phyloP scores from a whole-genome alignment of 1,139 yeast genomes.

The Spathaspora sp. region DNA sequence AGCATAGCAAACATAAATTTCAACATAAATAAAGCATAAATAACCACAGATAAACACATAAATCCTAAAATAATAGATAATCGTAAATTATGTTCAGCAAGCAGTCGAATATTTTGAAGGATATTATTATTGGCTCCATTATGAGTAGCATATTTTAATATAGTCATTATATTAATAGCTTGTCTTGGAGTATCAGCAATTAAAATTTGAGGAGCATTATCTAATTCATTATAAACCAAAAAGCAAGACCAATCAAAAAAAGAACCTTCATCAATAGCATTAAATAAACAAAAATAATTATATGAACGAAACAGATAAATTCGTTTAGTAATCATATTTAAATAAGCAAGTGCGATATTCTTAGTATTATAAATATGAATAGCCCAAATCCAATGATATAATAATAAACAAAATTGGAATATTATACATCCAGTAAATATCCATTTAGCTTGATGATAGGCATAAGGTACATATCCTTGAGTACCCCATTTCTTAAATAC shows the following conservation, averaged over 20 bases:
- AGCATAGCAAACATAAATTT: conserved; percentile 59
- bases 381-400: conserved; percentile 63
- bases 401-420: conserved; percentile 60
- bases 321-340: conserved; percentile 62
- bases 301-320: conserved; percentile 58
- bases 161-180: conserved; percentile 74
- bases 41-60: conserved; percentile 72
- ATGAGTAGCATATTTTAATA: conserved; percentile 54
- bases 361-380: conserved; percentile 55
- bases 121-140: conserved; percentile 46
- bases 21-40: conserved; percentile 71
- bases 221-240: conserved; percentile 64
- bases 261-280: conserved; percentile 64
- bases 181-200: conserved; percentile 91
- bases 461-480: conserved; percentile 51
- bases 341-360: conserved; percentile 70
- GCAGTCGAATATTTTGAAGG: conserved; percentile 50
- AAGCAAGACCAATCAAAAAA: conserved; percentile 69
- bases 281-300: conserved; percentile 70
- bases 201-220: conserved; percentile 60
- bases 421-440: conserved; percentile 82
- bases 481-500: conserved; percentile 75
- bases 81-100: conserved; percentile 59
- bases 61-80: conserved; percentile 72
- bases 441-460: conserved; percentile 67